Evolutionary conservation across 2,329 filamentous ascomycete genomes (phyloP).

Genomic region (Aureobasidium pullulans): DNA sequence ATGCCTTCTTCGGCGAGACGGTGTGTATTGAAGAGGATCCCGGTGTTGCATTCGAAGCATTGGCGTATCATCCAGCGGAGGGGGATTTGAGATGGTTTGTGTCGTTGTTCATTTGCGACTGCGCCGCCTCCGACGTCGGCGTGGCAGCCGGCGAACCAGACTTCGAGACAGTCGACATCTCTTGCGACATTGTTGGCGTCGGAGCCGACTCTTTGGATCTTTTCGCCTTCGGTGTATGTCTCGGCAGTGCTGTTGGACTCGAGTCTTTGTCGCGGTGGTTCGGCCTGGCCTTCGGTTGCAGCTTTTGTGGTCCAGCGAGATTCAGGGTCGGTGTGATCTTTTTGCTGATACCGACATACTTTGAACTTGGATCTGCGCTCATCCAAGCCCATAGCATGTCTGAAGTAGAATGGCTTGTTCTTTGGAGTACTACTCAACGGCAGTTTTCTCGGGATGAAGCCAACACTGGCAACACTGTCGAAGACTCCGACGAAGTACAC

Average conservation of each 20-base stretch:
- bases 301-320: constrained; percentile 18
- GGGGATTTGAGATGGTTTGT: constrained; percentile 39
- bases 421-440: constrained; percentile 33
- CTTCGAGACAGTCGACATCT: constrained; percentile 24
- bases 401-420: constrained; percentile 31
- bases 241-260: neutral
- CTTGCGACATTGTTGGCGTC: constrained; percentile 13
- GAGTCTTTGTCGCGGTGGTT: neutral
- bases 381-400: constrained; percentile 40
- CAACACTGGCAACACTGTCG: constrained; percentile 36
- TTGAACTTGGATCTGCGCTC: constrained; percentile 41
- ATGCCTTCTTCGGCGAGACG: constrained; percentile 35
- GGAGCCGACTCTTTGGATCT: constrained; percentile 21
- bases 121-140: constrained; percentile 41
- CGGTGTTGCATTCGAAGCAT: constrained; percentile 40
- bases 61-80: constrained; percentile 44
- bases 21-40: constrained; percentile 36
- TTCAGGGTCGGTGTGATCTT: constrained; percentile 19
- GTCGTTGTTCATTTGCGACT: constrained; percentile 33
- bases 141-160: constrained; percentile 39
- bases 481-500: constrained; percentile 40
- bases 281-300: constrained; percentile 1
- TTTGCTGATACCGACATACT: constrained; percentile 30
- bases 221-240: constrained; percentile 12
- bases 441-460: constrained; percentile 33